A percentile compares a stretch with the other conserved stretches of the same genome.
phyloP scores from a whole-genome alignment of 495 filamentous ascomycete genomes.

The Penicillium roqueforti region DNA sequence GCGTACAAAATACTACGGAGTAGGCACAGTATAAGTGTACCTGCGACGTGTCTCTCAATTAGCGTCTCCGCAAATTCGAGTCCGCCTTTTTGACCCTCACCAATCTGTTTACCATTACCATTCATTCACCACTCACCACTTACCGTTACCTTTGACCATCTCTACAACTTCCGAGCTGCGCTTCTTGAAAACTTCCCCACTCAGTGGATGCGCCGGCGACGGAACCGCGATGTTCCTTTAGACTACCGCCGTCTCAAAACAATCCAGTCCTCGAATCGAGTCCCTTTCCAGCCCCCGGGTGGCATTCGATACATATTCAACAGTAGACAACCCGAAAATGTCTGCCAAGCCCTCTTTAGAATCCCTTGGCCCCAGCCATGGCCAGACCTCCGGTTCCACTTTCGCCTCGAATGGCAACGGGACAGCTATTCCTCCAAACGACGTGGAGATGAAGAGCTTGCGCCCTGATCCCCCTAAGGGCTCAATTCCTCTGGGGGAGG shows the following conservation, averaged over 20 bases:
- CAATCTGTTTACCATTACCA: background rate
- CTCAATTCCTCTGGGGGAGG: slow-evolving; percentile 62
- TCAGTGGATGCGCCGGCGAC: slow-evolving; percentile 2
- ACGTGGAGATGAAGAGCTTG: slow-evolving; percentile 68
- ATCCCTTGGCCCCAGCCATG: slow-evolving; percentile 25
- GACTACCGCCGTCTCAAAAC: slow-evolving; percentile 1
- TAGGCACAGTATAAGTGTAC: background rate
- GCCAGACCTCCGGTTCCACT: slow-evolving; percentile 25
- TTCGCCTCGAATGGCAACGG: slow-evolving; percentile 51
- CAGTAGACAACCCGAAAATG: slow-evolving; percentile 14
- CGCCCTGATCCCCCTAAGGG: slow-evolving; percentile 40
- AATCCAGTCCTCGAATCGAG: slow-evolving; percentile 7
- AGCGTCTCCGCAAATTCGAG: slow-evolving; percentile 8
- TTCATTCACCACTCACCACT: background rate
- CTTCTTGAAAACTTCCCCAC: background rate
- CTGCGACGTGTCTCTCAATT: slow-evolving; percentile 1
- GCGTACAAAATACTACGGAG: background rate
- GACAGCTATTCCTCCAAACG: slow-evolving; percentile 56
- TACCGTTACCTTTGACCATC: background rate
- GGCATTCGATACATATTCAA: slow-evolving; percentile 1
- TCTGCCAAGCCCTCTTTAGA: slow-evolving; percentile 31
- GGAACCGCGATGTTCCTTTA: slow-evolving; percentile 15
- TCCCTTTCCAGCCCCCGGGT: slow-evolving; percentile 6
- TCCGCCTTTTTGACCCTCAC: background rate
- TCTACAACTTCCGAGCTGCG: background rate